Conservation (phyloP, 2,329 filamentous ascomycete genomes). For the Emericellopsis cladophorae region DNA sequence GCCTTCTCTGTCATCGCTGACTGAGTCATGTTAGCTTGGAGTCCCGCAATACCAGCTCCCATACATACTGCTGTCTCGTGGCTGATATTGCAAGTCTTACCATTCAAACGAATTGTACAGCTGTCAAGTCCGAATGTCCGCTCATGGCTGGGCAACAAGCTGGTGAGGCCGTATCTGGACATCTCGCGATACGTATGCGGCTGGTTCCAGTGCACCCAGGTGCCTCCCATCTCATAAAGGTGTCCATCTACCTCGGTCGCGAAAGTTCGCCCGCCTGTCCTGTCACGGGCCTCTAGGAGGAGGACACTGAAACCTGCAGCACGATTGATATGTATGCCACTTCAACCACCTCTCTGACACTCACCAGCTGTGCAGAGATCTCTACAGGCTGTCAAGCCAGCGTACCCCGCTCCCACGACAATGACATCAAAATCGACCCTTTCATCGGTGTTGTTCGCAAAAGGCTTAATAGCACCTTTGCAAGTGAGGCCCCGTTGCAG, state of each 20-base stretch:
- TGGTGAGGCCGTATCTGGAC: neutral
- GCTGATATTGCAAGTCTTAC: too few relatives aligned
- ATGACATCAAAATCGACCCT: slow-evolving; percentile 5
- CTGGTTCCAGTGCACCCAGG: slow-evolving; percentile 16
- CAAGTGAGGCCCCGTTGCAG: too few relatives aligned
- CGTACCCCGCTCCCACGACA: slow-evolving; percentile 9
- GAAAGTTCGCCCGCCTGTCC: slow-evolving; percentile 14
- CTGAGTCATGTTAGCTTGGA: too few relatives aligned
- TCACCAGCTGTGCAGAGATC: slow-evolving; percentile 3
- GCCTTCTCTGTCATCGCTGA: too few relatives aligned
- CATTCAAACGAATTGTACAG: neutral
- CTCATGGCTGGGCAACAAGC: neutral
- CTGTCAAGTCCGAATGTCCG: neutral
- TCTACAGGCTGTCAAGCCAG: slow-evolving; percentile 7
- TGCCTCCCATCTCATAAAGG: slow-evolving; percentile 27
- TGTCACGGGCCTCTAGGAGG: slow-evolving; percentile 22
- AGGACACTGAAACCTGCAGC: slow-evolving; percentile 9
- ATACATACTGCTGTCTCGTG: too few relatives aligned
- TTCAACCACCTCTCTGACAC: neutral
- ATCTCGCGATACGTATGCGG: neutral
- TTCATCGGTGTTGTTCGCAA: neutral
- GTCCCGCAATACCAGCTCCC: too few relatives aligned
- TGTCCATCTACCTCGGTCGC: slow-evolving; percentile 19
- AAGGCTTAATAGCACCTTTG: neutral
- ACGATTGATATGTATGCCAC: neutral